A percentile compares a stretch with the other conserved stretches of the same genome.
phyloP scores from a whole-genome alignment of 768 basidiomycete species.

The Antrodiella citrinella region DNA sequence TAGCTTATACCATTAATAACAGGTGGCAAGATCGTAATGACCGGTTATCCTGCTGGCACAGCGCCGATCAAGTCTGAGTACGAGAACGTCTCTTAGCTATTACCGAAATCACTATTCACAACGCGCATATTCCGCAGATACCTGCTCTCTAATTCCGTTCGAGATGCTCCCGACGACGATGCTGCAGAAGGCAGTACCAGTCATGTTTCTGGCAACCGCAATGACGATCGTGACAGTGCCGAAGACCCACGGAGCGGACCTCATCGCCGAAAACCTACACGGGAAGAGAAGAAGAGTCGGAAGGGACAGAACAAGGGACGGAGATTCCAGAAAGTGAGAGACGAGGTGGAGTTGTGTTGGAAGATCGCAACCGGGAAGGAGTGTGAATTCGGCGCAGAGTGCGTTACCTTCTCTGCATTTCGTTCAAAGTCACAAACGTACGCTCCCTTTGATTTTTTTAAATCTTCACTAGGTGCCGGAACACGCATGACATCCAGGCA shows the following conservation, averaged over 20 bases:
- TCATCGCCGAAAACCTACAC: conserved; percentile 39
- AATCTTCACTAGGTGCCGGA: conserved; percentile 50
- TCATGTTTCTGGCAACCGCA: conserved; percentile 16
- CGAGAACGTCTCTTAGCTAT: conserved; percentile 6
- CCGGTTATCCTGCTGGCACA: conserved; percentile 31
- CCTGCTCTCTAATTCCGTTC: conserved; percentile 24
- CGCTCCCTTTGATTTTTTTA: not conserved
- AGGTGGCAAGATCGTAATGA: no score
- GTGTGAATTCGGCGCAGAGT: conserved; percentile 70
- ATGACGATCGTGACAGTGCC: conserved; percentile 12
- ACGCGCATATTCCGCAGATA: conserved; percentile 23
- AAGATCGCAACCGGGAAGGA: conserved; percentile 57
- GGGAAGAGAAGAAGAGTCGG: conserved; percentile 65
- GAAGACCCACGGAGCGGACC: conserved; percentile 25
- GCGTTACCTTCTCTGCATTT: conserved; percentile 18
- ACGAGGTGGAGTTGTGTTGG: conserved; percentile 81
- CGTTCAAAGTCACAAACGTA: not conserved
- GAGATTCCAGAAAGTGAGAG: conserved; percentile 67
- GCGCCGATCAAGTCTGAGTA: conserved; percentile 50
- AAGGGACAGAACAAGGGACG: conserved; percentile 81
- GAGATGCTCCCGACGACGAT: conserved; percentile 40
- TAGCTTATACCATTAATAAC: no score
- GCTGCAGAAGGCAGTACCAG: conserved; percentile 55
- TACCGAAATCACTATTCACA: not conserved
- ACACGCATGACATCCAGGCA: conserved; percentile 64